Evolutionary conservation across 1,284 basidiomycete species (phyloP).

Genomic region (Microstroma glucosiphilum): DNA sequence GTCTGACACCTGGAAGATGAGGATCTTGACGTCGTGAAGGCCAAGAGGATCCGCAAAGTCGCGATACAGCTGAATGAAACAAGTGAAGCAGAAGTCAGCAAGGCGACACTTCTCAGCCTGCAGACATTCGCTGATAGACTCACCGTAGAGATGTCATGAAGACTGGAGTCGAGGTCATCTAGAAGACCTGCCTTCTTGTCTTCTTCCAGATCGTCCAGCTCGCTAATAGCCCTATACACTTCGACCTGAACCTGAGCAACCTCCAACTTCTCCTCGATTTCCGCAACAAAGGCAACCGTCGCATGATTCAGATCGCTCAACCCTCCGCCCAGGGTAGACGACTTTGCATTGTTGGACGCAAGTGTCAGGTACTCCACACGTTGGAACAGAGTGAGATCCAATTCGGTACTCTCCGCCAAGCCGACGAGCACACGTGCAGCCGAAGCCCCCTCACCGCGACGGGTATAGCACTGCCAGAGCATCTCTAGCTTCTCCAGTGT

Average conservation of each 20-base stretch:
- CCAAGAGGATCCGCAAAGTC: constrained; percentile 81
- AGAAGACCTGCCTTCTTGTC: constrained; percentile 60
- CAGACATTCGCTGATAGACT: constrained; percentile 22
- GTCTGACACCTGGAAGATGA: constrained; percentile 88
- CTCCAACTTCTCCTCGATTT: constrained; percentile 91
- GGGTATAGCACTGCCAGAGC: constrained; percentile 91
- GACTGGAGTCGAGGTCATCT: constrained; percentile 56
- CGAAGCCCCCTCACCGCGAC: constrained; percentile 61
- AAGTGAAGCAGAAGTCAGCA: not conserved
- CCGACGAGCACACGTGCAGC: constrained; percentile 82
- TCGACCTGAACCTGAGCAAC: constrained; percentile 94
- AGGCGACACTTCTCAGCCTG: not conserved
- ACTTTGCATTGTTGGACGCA: constrained; percentile 87
- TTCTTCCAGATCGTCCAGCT: constrained; percentile 38
- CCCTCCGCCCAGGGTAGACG: constrained; percentile 7
- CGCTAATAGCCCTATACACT: constrained; percentile 53
- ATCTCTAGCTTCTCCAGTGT: constrained; percentile 78
- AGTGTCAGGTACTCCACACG: constrained; percentile 55
- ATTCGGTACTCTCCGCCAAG: constrained; percentile 76
- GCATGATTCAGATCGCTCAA: constrained; percentile 64
- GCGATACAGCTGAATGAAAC: constrained; percentile 66
- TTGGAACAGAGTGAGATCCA: constrained; percentile 35
- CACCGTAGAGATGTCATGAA: constrained; percentile 55
- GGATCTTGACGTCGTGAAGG: constrained; percentile 73
- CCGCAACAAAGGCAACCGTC: constrained; percentile 86